phyloP scores from a whole-genome alignment of 441 rosid species.

The Melastoma candidum region DNA sequence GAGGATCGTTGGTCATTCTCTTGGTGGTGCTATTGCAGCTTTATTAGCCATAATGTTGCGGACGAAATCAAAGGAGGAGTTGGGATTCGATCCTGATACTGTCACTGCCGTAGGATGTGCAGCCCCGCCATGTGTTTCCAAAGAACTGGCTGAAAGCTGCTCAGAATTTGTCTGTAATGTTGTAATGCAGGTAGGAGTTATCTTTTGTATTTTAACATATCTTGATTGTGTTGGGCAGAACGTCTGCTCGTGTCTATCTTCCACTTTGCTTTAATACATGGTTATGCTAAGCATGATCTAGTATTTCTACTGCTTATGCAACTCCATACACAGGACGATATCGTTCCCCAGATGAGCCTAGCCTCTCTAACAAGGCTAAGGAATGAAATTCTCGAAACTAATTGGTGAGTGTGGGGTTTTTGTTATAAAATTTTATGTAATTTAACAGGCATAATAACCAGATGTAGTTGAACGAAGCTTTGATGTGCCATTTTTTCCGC shows the following conservation, averaged over 20 bases:
- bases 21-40: conserved; percentile 87
- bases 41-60: conserved; percentile 77
- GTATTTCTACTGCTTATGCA: conserved; percentile 5
- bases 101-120: conserved; percentile 82
- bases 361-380: conserved; percentile 72
- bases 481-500: too few species aligned
- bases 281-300: not conserved
- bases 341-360: conserved; percentile 71
- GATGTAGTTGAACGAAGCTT: too few species aligned
- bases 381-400: conserved; percentile 76
- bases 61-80: conserved; percentile 47
- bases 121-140: conserved; percentile 80
- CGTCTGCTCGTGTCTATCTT: conserved; percentile 2
- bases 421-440: not conserved
- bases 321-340: conserved; percentile 52
- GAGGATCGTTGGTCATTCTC: conserved; percentile 93
- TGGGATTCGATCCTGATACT: conserved; percentile 64
- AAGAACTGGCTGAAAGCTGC: conserved; percentile 74
- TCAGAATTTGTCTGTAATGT: conserved; percentile 63
- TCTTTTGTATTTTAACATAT: not conserved
- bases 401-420: conserved; percentile 40
- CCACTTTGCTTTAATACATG: conserved; percentile 1
- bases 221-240: conserved; percentile 7
- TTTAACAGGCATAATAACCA: too few species aligned
- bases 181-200: conserved; percentile 70